Conservation (phyloP, 208 protist species). For the Crithidia brevicula region DNA sequence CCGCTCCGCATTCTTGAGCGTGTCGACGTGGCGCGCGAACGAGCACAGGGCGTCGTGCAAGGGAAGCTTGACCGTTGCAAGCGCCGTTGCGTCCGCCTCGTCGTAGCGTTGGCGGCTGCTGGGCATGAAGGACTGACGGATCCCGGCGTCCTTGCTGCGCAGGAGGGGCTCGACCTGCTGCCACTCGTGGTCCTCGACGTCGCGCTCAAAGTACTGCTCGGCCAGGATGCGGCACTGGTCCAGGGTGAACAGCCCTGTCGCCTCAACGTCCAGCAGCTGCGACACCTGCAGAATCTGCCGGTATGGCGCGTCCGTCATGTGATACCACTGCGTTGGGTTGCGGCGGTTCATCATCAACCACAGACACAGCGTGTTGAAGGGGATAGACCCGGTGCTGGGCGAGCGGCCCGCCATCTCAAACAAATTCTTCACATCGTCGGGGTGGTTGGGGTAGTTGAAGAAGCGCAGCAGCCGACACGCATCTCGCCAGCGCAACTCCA, state of each 20-base stretch:
- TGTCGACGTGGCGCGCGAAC: constrained; percentile 39
- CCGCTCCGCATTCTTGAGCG: constrained; percentile 29
- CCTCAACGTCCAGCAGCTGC: constrained; percentile 54
- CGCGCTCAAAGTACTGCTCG: constrained; percentile 65
- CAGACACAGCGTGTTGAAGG: constrained; percentile 53
- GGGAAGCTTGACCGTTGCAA: constrained; percentile 37
- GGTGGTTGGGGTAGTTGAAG: constrained; percentile 67
- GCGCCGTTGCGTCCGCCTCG: neutral
- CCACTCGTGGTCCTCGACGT: constrained; percentile 50
- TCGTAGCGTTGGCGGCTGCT: neutral
- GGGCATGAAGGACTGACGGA: constrained; percentile 41
- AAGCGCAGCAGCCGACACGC: constrained; percentile 61
- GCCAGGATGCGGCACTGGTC: constrained; percentile 55
- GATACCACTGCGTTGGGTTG: constrained; percentile 53
- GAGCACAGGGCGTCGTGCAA: constrained; percentile 59
- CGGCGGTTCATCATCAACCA: constrained; percentile 57
- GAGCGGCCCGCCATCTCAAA: constrained; percentile 47
- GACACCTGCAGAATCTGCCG: constrained; percentile 45
- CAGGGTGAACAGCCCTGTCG: constrained; percentile 58
- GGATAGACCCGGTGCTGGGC: constrained; percentile 33
- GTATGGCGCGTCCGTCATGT: constrained; percentile 44
- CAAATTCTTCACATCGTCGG: constrained; percentile 58
- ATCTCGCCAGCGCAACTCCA: constrained; percentile 51
- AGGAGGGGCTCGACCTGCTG: constrained; percentile 34
- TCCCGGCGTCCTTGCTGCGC: constrained; percentile 27